Evolutionary conservation across 768 basidiomycete species (phyloP), one percentile per base, ranked within the genome.

Genomic region (Cystofilobasidium bisporidii): DNA sequence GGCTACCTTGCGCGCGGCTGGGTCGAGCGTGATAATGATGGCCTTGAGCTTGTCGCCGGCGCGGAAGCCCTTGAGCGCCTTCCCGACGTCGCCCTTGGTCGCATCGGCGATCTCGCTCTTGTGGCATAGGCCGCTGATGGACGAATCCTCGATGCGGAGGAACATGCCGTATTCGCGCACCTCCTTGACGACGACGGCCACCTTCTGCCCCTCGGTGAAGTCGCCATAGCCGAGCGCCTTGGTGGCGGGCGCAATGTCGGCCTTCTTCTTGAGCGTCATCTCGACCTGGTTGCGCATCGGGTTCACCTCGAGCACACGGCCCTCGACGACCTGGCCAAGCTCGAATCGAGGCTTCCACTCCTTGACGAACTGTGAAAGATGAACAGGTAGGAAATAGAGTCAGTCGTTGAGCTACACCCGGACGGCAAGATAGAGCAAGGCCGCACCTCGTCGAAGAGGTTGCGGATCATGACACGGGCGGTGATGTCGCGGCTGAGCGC

Each of bases 91-190:
- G 5, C 87, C 87, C 36, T 87, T 83, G 70, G 84, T 81, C 75
- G 89, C 90, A 74, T 97, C 94, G 11, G 92, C 88, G 50, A 98
- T 81, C 91, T 96, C 83, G 14, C 90, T 89, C 77, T 91, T 92
- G 76, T 98, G 94, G 76, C 94, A 99, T 15, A 99, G 81, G 8
- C 94, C 94, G 69, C 82, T 85, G 59, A 97, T 79, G 74, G 86
- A 88, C 0, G 89, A 86, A 22, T 83, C 87, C n/a, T 87, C 83
- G 43, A 98, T 87, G 74, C 86, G 84, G 66, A 99, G 84, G 78
- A 98, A 97, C n/a, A 96, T 80, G 18, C 94, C 94, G 71, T 90
- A 98, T 48, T 84, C 82, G 76, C 93, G 90, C 15, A 93, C 81
- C 70, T 83, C 85, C 76, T 88, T 91, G 65, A 98, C 83, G 30